Conservation (phyloP, 176 grass and related monocot species). For the Oropetium thomaeum region DNA sequence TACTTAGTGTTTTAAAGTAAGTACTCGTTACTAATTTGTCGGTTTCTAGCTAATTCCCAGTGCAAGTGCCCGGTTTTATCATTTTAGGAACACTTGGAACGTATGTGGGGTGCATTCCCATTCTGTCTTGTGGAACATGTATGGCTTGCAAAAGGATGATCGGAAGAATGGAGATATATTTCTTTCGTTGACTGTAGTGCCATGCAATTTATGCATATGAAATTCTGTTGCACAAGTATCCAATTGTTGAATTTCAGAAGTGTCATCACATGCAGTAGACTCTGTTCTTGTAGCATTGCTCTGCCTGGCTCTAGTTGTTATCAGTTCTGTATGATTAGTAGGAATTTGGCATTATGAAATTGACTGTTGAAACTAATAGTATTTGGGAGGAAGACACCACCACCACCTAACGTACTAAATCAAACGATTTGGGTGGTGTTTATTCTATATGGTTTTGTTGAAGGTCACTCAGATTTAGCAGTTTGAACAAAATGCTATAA, state of each 20-base stretch:
- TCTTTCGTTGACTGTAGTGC: background rate
- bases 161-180: background rate
- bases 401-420: background rate
- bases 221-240: background rate
- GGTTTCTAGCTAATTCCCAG: background rate
- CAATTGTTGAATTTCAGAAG: background rate
- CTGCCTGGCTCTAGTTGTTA: background rate
- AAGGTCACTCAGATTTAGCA: too few species aligned
- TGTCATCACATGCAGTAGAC: background rate
- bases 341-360: background rate
- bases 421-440: background rate
- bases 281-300: background rate
- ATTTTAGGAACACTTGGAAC: background rate
- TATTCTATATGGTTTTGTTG: background rate
- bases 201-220: background rate
- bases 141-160: background rate
- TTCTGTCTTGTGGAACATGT: background rate
- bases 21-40: background rate
- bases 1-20: background rate
- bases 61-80: background rate
- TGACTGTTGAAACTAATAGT: too few species aligned
- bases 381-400: too few species aligned
- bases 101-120: background rate
- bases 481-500: too few species aligned
- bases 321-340: background rate